Evolutionary conservation across 164 flowering plant genomes (phyloP), one percentile per base, ranked within the genome.

Genomic region (Hamamelis virginiana): DNA sequence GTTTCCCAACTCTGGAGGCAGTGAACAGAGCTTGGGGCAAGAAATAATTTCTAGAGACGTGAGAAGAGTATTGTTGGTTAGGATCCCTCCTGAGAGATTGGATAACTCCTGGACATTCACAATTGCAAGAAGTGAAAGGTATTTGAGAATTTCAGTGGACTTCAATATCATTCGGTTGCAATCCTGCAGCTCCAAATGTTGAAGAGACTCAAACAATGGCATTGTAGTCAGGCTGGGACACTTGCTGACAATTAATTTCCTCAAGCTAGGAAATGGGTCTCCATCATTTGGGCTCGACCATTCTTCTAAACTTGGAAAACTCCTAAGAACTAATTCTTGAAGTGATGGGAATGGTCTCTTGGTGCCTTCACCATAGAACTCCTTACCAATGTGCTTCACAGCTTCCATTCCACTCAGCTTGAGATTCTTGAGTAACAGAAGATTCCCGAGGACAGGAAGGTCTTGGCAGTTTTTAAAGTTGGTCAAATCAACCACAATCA

Each of bases 181-280:
- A 11, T 55, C 11, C 14, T 43, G 14, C 46, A 75, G 26, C 62
- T 70, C 68, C 55, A 75, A 45, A 16, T 67, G 51, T n/a, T 61
- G 67, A 55, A 75, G 70, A 22, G 67, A 60, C 5, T 44, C 64
- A 60, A 59, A 56, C 13, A 3, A 16, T 65, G 70, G 67, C 56
- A 75, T 59, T 15, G 12, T 47, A 22, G 10, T 58, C 65, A 75
- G 27, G 15, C 5, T 56, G 1, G 69, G 69, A 28, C 78, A 71
- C 1, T 22, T 64, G n/a, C 5, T 64, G 53, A 75, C 16, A 12
- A 8, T 14, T n/a, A 75, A 3, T 28, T 71, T 64, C n/a, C 0
- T 0, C n/a, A 75, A 18, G 27, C 19, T 25, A 50, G 75, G 72
- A 38, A 75, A 66, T 14, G 15, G 74, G 23, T 48, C 59, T 25